A percentile compares a stretch with the other conserved stretches of the same genome.
Evolutionary conservation across 768 basidiomycete genomes (phyloP).

Genomic region (Boletus rufocinnamomeus): DNA sequence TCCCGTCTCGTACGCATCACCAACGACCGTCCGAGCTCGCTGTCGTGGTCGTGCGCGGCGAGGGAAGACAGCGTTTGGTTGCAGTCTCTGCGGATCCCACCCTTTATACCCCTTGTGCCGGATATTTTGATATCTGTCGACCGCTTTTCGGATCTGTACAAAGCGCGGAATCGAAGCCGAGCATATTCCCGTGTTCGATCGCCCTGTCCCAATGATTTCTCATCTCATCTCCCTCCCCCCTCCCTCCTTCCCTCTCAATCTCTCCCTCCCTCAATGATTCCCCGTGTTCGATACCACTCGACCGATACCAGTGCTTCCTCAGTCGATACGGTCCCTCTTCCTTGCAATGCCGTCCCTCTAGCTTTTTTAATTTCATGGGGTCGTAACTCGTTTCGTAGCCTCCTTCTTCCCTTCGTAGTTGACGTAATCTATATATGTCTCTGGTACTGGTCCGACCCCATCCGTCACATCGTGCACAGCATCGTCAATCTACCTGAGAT

Average conservation of each 20-base stretch:
- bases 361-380: too few species aligned
- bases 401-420: not conserved
- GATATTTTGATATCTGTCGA: conserved; percentile 20
- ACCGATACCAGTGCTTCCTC: too few species aligned
- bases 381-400: too few species aligned
- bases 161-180: conserved; percentile 22
- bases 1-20: conserved; percentile 16
- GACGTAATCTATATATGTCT: not conserved
- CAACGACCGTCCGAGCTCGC: not conserved
- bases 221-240: not conserved
- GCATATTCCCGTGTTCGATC: conserved; percentile 22
- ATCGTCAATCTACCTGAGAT: too few species aligned
- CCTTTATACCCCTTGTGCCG: conserved; percentile 17
- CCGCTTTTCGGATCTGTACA: conserved; percentile 20
- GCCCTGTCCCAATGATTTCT: conserved; percentile 12
- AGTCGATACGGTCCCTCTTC: too few species aligned
- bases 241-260: not conserved
- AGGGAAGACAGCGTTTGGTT: not conserved
- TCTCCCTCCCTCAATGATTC: too few species aligned
- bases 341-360: too few species aligned
- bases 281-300: too few species aligned
- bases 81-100: conserved; percentile 2
- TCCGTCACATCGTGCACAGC: not conserved
- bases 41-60: not conserved
- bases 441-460: not conserved